Conservation (phyloP, 2,329 filamentous ascomycete genomes). For the Penicillium oxalicum region DNA sequence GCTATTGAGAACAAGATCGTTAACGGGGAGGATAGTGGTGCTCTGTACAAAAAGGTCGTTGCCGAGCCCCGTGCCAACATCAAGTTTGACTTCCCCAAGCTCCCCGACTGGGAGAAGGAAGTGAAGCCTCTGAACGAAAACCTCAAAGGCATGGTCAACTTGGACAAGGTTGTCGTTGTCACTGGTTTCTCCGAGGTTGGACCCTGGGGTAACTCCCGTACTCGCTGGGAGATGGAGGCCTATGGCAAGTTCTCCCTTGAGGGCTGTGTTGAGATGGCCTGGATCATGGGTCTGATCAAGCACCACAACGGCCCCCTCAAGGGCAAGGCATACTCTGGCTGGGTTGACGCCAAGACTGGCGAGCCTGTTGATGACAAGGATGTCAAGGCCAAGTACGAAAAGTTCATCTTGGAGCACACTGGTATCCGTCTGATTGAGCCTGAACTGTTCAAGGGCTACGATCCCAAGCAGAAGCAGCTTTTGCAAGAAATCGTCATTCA, state of each 20-base stretch:
- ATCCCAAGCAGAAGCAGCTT: slow-evolving; percentile 97
- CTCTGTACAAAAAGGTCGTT: slow-evolving; percentile 88
- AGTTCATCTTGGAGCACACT: slow-evolving; percentile 89
- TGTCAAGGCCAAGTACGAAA: slow-evolving; percentile 95
- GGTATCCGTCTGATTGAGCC: slow-evolving; percentile 97
- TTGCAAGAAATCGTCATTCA: slow-evolving; percentile 97
- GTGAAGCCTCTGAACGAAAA: slow-evolving; percentile 80
- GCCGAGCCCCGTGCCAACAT: slow-evolving; percentile 94
- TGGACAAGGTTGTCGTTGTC: slow-evolving; percentile 96
- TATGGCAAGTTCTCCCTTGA: slow-evolving; percentile 95
- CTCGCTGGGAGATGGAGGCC: slow-evolving; percentile 98
- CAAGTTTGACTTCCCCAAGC: slow-evolving; percentile 88
- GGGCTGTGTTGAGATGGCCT: slow-evolving; percentile 98
- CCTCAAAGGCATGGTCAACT: slow-evolving; percentile 96
- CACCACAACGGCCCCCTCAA: slow-evolving; percentile 96
- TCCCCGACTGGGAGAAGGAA: slow-evolving; percentile 88
- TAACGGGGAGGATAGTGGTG: slow-evolving; percentile 88
- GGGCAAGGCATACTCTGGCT: slow-evolving; percentile 92
- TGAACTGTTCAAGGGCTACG: slow-evolving; percentile 92
- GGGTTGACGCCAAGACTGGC: slow-evolving; percentile 88
- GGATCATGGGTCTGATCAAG: slow-evolving; percentile 99
- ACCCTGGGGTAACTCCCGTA: slow-evolving; percentile 97
- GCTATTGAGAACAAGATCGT: slow-evolving; percentile 95
- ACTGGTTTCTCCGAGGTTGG: slow-evolving; percentile 80
- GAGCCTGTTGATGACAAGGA: slow-evolving; percentile 98